A percentile compares a stretch with the other conserved stretches of the same genome.
These are phyloP conservation scores for Daldinia decipiens DNA, from an alignment of 495 filamentous ascomycete species.

Conservation along the genomic window DNA sequence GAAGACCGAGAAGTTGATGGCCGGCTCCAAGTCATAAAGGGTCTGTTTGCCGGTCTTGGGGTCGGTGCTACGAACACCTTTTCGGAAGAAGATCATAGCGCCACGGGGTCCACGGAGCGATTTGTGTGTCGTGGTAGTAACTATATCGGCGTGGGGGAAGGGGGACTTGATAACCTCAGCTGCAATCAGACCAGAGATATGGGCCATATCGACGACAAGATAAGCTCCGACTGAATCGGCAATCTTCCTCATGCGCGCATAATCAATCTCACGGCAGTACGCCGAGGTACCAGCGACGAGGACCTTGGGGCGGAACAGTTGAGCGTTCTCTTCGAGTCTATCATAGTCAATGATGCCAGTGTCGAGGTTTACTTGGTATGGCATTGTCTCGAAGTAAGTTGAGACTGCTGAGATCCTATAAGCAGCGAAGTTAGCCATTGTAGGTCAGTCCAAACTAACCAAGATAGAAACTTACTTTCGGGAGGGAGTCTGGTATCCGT, in stretches of 20 bases:
- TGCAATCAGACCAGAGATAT: conserved; percentile 96
- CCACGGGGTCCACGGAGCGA: conserved; percentile 97
- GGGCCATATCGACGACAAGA: conserved; percentile 97
- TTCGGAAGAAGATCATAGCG: conserved; percentile 99
- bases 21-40: conserved; percentile 91
- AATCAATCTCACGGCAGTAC: conserved; percentile 98
- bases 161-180: conserved; percentile 94
- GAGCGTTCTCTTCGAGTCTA: conserved; percentile 86
- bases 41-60: conserved; percentile 90
- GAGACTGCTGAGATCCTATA: conserved; percentile 88
- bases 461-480: conserved; percentile 74
- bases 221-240: conserved; percentile 94
- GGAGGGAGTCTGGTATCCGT: conserved; percentile 95
- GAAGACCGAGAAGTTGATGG: conserved; percentile 99
- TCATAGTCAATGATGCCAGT: conserved; percentile 99
- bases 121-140: conserved; percentile 99
- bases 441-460: conserved; percentile 12
- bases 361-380: conserved; percentile 88
- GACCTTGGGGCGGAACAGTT: conserved; percentile 94
- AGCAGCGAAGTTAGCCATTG: conserved; percentile 30
- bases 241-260: conserved; percentile 95
- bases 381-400: conserved; percentile 95
- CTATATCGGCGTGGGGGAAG: conserved; percentile 93
- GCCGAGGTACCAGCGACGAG: conserved; percentile 97
- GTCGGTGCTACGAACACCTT: conserved; percentile 88